phyloP scores from a whole-genome alignment of 331 rosid species.

The Quercus phellos region DNA sequence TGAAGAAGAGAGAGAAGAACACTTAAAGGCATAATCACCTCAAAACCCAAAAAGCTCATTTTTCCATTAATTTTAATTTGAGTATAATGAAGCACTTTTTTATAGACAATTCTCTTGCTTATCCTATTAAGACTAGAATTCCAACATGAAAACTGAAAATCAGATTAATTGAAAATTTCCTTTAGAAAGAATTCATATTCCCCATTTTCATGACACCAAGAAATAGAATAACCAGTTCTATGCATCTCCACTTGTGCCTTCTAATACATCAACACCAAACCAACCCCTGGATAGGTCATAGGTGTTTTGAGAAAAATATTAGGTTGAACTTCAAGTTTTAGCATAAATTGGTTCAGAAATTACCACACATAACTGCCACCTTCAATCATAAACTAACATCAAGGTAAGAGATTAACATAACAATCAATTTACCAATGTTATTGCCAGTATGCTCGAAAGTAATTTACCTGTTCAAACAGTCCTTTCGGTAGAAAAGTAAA shows the following conservation, averaged over 20 bases:
- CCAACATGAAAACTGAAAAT: background rate
- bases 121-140: background rate
- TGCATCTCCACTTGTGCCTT: background rate
- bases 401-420: background rate
- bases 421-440: background rate
- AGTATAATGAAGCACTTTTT: no score
- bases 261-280: background rate
- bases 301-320: background rate
- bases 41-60: no score
- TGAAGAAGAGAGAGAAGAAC: no score
- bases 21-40: no score
- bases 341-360: background rate
- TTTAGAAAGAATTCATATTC: background rate
- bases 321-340: background rate
- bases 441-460: slow-evolving; percentile 15
- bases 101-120: no score
- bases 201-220: background rate
- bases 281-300: background rate
- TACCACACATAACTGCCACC: background rate
- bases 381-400: background rate
- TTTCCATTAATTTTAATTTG: no score
- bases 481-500: slow-evolving; percentile 89
- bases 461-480: slow-evolving; percentile 88
- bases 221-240: background rate
- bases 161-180: background rate